Evolutionary conservation across 2,329 filamentous ascomycete genomes (phyloP).

Genomic region (Verruconis gallopava): DNA sequence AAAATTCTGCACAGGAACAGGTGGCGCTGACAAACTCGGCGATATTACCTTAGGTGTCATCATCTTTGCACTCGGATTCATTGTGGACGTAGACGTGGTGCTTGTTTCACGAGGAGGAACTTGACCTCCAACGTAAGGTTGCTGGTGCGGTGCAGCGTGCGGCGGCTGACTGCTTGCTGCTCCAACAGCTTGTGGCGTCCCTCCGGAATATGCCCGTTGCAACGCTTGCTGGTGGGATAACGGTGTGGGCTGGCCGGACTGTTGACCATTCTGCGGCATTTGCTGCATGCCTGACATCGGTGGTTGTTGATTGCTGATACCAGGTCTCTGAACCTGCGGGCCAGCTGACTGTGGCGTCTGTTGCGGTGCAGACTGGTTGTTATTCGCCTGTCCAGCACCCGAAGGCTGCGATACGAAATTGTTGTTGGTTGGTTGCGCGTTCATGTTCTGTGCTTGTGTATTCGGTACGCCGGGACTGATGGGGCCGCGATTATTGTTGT

Average conservation of each 20-base stretch:
- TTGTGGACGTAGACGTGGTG: constrained; percentile 11
- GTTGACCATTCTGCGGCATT: constrained; percentile 14
- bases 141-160: constrained; percentile 12
- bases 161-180: not conserved
- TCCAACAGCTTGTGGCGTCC: constrained; percentile 14
- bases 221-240: constrained; percentile 34
- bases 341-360: constrained; percentile 2
- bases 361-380: constrained; percentile 2
- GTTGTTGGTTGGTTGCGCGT: constrained; percentile 15
- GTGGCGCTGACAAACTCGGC: constrained; percentile 47
- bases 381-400: constrained; percentile 3
- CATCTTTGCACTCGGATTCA: constrained; percentile 42
- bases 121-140: constrained; percentile 18
- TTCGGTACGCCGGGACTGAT: constrained; percentile 6
- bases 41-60: constrained; percentile 66
- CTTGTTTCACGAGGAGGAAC: constrained; percentile 2
- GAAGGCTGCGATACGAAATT: constrained; percentile 10
- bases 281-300: constrained; percentile 12
- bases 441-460: constrained; percentile 12
- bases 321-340: constrained; percentile 3
- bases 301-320: constrained; percentile 14
- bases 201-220: constrained; percentile 24
- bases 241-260: constrained; percentile 22
- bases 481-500: constrained; percentile 14
- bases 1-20: constrained; percentile 58